Evolutionary conservation across 345 rosid genomes (phyloP).

Genomic region (Corymbia maculata): DNA sequence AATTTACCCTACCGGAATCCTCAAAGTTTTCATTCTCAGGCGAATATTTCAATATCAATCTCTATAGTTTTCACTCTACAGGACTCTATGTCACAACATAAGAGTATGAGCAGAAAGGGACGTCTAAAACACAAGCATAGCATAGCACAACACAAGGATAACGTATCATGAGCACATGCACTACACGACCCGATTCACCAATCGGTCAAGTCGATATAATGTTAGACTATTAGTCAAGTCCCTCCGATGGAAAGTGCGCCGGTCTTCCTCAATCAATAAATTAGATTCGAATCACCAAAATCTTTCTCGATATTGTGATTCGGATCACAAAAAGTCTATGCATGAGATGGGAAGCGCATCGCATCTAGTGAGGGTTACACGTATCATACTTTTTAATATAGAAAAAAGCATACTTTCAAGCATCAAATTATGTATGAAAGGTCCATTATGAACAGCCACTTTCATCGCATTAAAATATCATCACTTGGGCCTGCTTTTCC

Average conservation of each 20-base stretch:
- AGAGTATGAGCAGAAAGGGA: neutral
- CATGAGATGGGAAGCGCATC: neutral
- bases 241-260: neutral
- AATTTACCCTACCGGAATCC: neutral
- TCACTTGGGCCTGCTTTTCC: neutral
- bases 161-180: neutral
- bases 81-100: neutral
- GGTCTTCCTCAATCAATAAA: neutral
- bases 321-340: neutral
- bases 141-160: too few species aligned
- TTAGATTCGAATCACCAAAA: neutral
- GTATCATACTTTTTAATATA: neutral
- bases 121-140: neutral
- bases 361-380: neutral
- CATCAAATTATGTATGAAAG: neutral
- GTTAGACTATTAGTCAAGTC: neutral
- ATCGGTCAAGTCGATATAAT: neutral
- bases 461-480: neutral
- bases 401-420: neutral
- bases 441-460: neutral
- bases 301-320: neutral
- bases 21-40: neutral
- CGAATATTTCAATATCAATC: neutral
- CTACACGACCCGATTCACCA: neutral
- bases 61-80: neutral